Base-by-base conservation (phyloP, 2,329 filamentous ascomycete species). In the Aspergillus sojae region DNA sequence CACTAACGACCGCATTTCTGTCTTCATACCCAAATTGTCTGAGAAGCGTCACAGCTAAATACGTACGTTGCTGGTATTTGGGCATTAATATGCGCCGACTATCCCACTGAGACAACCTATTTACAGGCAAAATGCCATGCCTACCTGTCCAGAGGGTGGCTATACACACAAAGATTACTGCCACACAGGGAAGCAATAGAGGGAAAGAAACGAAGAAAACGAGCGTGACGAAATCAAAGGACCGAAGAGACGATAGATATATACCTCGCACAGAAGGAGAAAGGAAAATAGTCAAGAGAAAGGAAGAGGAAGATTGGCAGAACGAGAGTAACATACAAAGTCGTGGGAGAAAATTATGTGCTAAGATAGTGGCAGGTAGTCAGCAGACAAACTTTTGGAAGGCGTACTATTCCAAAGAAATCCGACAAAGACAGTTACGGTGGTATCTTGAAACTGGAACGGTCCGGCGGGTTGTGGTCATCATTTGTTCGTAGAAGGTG, bases 111-210 rank as follows among this genome's bases (percentile, higher is more conserved):
- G 58, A 28, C 28, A 66, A 43, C 23, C 57, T 68, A 68, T 68
- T 65, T 67, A 68, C 67, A 68, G 56, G 60, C 57, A 53, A 62
- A 50, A 55, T 57, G 60, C 58, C 54, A 57, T 54, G 34, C 60
- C 56, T 60, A 57, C 46, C 57, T 43, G 60, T 58, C 58, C 55
- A 48, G 48, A 50, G 41, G 36, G 54, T 52, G 30, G 32, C 60
- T 52, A 50, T 21, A 60, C 57, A 43, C 57, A 43, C 28, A 59
- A 56, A 41, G 52, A 57, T 54, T 36, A 54, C 45, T 36, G 39
- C 23, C 28, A 60, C 48, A 34, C 36, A 36, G 30, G 39, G 52
- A 19, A 70, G 66, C 68, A 68, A 63, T 34, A 55, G 53, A 57
- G 19, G 41, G 34, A 28, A 56, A 23, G 39, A 28, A 55, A 60